Evolutionary conservation across 2,329 filamentous ascomycete genomes (phyloP).

Genomic region (Chaetothyriales sp.): DNA sequence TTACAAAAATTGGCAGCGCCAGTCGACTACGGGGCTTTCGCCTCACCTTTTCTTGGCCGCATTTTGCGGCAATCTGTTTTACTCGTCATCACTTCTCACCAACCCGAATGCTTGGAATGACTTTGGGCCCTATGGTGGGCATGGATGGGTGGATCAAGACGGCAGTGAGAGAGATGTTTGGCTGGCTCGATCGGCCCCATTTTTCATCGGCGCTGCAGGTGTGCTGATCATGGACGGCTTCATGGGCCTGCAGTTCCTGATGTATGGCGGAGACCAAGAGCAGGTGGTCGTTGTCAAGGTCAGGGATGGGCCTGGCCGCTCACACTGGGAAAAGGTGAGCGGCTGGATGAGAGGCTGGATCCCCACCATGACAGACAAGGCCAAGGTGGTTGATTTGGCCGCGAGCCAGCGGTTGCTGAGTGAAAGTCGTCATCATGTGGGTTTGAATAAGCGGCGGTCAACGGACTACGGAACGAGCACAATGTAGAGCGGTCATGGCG

Average conservation of each 20-base stretch:
- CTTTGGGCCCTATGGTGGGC: slow-evolving; percentile 41
- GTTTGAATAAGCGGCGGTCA: background rate
- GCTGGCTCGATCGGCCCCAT: slow-evolving; percentile 46
- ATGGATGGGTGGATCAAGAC: slow-evolving; percentile 45
- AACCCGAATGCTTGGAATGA: slow-evolving; percentile 52
- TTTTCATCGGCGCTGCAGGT: slow-evolving; percentile 53
- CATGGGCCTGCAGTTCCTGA: slow-evolving; percentile 49
- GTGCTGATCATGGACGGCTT: slow-evolving; percentile 49
- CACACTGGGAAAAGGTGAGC: slow-evolving; percentile 43
- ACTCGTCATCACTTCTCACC: slow-evolving; percentile 47
- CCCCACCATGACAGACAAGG: slow-evolving; percentile 35
- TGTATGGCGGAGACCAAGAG: slow-evolving; percentile 40
- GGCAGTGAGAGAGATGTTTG: slow-evolving; percentile 44
- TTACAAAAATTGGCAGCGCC: slow-evolving; percentile 50
- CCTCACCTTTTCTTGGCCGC: slow-evolving; percentile 52
- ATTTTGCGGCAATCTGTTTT: slow-evolving; percentile 56
- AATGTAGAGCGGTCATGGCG: background rate
- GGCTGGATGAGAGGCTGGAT: slow-evolving; percentile 57
- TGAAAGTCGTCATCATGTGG: slow-evolving; percentile 12
- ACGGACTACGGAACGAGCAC: background rate
- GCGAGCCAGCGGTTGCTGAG: slow-evolving; percentile 16
- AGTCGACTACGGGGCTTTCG: slow-evolving; percentile 50
- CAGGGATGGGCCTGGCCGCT: slow-evolving; percentile 30
- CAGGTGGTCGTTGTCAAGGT: slow-evolving; percentile 31
- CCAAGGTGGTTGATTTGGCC: slow-evolving; percentile 19